A percentile compares a stretch with the other conserved stretches of the same genome.
Conservation (phyloP, 306 rosid species). For the Vicia faba region DNA sequence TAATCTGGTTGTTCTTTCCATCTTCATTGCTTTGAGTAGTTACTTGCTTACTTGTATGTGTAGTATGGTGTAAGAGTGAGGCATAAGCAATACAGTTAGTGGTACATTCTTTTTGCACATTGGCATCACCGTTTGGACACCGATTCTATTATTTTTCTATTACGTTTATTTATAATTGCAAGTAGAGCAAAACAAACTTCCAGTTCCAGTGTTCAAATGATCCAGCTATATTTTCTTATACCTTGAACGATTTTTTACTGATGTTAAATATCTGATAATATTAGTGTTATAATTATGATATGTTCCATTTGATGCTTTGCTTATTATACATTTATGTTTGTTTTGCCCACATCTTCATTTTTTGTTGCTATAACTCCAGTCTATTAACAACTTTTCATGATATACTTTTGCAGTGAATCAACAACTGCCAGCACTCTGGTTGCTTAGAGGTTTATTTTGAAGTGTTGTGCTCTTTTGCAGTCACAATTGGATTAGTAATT, state of each 20-base stretch:
- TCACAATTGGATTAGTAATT: slow-evolving; percentile 12
- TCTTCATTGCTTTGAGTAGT: background rate
- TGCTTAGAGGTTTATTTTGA: slow-evolving; percentile 37
- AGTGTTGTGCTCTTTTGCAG: background rate
- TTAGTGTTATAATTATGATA: background rate
- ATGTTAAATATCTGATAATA: background rate
- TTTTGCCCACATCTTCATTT: background rate
- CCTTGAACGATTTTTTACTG: background rate
- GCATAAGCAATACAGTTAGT: background rate
- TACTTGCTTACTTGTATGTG: no score
- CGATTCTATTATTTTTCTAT: background rate
- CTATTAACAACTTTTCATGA: background rate
- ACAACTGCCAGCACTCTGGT: slow-evolving; percentile 61
- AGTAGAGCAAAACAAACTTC: background rate
- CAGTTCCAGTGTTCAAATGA: background rate
- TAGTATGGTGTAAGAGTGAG: background rate
- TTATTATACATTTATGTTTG: background rate
- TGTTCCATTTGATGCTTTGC: background rate
- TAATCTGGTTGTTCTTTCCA: background rate
- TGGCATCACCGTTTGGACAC: no score
- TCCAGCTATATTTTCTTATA: background rate
- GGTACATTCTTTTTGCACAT: background rate
- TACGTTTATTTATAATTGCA: background rate
- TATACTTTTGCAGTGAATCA: slow-evolving; percentile 45
- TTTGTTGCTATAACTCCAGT: background rate